A percentile compares a stretch with the other conserved stretches of the same genome.
Conservation (phyloP, 495 filamentous ascomycete genomes). For the Penicillium odoratum region DNA sequence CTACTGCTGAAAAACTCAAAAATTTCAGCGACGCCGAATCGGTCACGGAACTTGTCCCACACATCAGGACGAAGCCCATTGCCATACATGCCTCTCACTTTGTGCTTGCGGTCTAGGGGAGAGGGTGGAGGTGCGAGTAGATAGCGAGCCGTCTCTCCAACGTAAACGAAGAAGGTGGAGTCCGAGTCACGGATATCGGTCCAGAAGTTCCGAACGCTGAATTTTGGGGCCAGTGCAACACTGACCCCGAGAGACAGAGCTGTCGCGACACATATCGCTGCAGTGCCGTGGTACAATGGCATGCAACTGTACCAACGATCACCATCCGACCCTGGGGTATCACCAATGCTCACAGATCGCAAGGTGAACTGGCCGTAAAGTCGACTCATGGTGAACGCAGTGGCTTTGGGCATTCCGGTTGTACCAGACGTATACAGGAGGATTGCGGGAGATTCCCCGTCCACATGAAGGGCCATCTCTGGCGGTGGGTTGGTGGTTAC, state of each 20-base stretch:
- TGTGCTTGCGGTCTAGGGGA: conserved; percentile 63
- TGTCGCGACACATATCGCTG: conserved; percentile 53
- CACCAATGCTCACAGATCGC: conserved; percentile 27
- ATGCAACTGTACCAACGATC: conserved; percentile 77
- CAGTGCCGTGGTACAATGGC: conserved; percentile 81
- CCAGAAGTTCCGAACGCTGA: conserved; percentile 74
- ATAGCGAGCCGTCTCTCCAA: conserved; percentile 80
- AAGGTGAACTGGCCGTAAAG: conserved; percentile 29
- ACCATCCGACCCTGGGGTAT: conserved; percentile 40
- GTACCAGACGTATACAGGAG: conserved; percentile 73
- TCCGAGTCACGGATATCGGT: conserved; percentile 65
- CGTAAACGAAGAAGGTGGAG: conserved; percentile 74
- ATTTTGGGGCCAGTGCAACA: conserved; percentile 68
- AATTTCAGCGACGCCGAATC: conserved; percentile 60
- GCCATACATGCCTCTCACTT: conserved; percentile 67
- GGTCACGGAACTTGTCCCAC: conserved; percentile 66
- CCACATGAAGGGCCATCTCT: conserved; percentile 39
- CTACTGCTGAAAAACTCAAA: conserved; percentile 68
- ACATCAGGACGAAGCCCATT: conserved; percentile 79
- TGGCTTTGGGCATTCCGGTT: conserved; percentile 66
- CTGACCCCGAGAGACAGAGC: conserved; percentile 58
- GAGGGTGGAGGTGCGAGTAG: conserved; percentile 68
- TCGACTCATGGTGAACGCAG: conserved; percentile 49
- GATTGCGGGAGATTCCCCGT: conserved; percentile 52
- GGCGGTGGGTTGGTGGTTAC: conserved; percentile 45